Evolutionary conservation across 2,329 filamentous ascomycete genomes (phyloP).

Genomic region (Amesomyces nigricolor): DNA sequence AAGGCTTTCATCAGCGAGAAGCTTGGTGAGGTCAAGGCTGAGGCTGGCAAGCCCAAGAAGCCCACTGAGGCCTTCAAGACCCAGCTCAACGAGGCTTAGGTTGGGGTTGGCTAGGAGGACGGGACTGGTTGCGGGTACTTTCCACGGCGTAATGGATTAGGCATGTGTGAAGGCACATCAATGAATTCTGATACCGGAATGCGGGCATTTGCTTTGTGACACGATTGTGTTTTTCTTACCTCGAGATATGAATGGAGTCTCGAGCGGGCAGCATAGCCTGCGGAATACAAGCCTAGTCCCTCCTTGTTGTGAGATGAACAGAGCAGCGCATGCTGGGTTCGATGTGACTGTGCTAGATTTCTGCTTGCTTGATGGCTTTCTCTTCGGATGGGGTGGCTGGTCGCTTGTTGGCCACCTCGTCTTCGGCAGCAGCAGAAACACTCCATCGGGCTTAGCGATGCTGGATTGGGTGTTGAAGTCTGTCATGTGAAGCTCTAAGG

Average conservation of each 20-base stretch:
- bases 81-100: slow-evolving; percentile 26
- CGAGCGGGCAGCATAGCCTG: slow-evolving; percentile 4
- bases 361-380: too few species aligned
- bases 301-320: neutral
- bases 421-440: neutral
- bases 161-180: slow-evolving; percentile 26
- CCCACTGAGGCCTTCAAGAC: slow-evolving; percentile 23
- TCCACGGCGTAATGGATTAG: slow-evolving; percentile 29
- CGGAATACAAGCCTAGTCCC: neutral
- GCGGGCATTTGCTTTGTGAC: slow-evolving; percentile 19
- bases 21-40: slow-evolving; percentile 53
- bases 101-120: slow-evolving; percentile 11
- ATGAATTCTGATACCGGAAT: slow-evolving; percentile 29
- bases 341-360: too few species aligned
- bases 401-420: neutral
- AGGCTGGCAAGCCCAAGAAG: slow-evolving; percentile 24
- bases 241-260: slow-evolving; percentile 9
- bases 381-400: too few species aligned
- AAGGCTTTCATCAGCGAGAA: slow-evolving; percentile 82
- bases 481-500: slow-evolving; percentile 8
- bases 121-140: slow-evolving; percentile 25
- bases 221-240: slow-evolving; percentile 9
- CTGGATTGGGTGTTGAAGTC: neutral
- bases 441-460: neutral
- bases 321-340: too few species aligned